Conservation (phyloP, 2,329 filamentous ascomycete species). For the Colletotrichum godetiae region DNA sequence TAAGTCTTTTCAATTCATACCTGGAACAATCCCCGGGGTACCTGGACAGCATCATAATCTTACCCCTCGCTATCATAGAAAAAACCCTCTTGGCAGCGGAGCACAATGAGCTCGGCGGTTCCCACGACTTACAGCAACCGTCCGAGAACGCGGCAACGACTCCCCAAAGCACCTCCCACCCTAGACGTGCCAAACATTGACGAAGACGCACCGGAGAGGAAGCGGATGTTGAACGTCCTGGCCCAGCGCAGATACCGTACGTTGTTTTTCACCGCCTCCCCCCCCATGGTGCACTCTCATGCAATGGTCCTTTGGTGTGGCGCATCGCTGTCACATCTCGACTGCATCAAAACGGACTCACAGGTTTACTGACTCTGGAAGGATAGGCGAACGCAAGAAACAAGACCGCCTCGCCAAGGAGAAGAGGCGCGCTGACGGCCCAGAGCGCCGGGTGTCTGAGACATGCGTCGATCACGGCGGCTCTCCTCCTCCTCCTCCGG, state of each 20-base stretch:
- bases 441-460: not conserved
- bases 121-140: constrained; percentile 17
- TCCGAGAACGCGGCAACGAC: constrained; percentile 48
- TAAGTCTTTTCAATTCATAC: not conserved
- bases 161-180: constrained; percentile 51
- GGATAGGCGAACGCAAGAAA: constrained; percentile 43
- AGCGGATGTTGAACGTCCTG: constrained; percentile 64
- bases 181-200: constrained; percentile 60
- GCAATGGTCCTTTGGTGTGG: not conserved
- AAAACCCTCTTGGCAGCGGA: not conserved
- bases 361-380: not conserved
- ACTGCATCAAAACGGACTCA: not conserved
- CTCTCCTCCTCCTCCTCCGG: too few relatives aligned
- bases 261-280: constrained; percentile 21
- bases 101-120: not conserved
- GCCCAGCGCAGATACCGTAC: constrained; percentile 65
- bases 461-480: constrained; percentile 8
- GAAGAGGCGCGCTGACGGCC: constrained; percentile 9
- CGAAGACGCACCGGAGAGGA: constrained; percentile 63
- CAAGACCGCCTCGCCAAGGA: constrained; percentile 30
- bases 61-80: not conserved
- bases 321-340: not conserved
- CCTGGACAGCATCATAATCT: not conserved
- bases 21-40: too few relatives aligned
- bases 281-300: not conserved